Evolutionary conservation across 1,139 yeast species (phyloP), one percentile per base, ranked within the genome.

Genomic region (Candida sp.): DNA sequence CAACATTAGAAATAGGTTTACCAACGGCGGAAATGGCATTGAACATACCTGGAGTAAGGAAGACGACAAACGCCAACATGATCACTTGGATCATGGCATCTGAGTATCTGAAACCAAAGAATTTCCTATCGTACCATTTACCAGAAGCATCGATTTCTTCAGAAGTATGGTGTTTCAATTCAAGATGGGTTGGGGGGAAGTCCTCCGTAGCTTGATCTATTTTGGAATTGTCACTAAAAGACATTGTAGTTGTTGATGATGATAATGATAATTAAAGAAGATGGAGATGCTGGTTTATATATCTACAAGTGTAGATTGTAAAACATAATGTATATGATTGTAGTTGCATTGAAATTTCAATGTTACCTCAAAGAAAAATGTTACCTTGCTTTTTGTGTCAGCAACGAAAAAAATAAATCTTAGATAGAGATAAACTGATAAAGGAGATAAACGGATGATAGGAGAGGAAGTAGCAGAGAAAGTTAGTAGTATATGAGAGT

Each of bases 1-100:
- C 53, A 36, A 63, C 64, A 46, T 68, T 64, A 38, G 64, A 61
- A 49, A 70, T 64, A 32, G 80, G 75, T 38, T 71, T 75, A 46
- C 84, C 84, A 43, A 80, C 66, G 53, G 83, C 83, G 33, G 75
- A 55, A 43, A 79, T 65, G 40, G 84, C 82, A 50, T 78, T 78
- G 60, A 63, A 79, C 79, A 79, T 77, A 46, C 84, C 84, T 0
- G 82, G 81, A 21, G 80, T 72, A 68, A 77, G 63, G 55, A 79
- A 78, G 33, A 77, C 61, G 19, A 75, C 79, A 52, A 78, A 75
- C 8, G 81, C 66, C 50, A 75, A 62, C 65, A 77, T 60, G 29
- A 75, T 64, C 25, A 76, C 62, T 53, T 77, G 81, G 41, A 64
- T 54, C 64, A 71, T 68, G 40, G 77, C 66, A 49, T 63, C 57